phyloP scores from a whole-genome alignment of 2,329 filamentous ascomycete genomes.

The Cordyceps fumosorosea region DNA sequence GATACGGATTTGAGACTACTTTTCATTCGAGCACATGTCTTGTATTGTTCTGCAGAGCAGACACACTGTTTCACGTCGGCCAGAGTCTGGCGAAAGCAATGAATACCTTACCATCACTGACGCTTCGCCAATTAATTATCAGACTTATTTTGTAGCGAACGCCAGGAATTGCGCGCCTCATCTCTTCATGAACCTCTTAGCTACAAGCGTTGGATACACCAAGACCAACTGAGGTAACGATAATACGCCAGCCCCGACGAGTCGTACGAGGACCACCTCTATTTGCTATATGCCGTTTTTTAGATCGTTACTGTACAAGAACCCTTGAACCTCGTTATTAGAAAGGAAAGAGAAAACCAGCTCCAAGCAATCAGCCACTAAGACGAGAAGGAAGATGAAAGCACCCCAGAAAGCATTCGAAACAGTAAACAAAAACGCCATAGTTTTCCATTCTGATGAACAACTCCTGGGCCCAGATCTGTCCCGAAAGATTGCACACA shows the following conservation, averaged over 20 bases:
- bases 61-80: neutral
- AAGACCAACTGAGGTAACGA: neutral
- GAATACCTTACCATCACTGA: neutral
- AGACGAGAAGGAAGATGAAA: neutral
- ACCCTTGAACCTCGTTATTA: neutral
- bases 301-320: conserved; percentile 2
- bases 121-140: too few relatives aligned
- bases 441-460: neutral
- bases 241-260: neutral
- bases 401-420: neutral
- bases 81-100: neutral
- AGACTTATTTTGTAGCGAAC: too few relatives aligned
- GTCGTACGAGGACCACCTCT: neutral
- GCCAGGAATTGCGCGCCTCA: too few relatives aligned
- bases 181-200: too few relatives aligned
- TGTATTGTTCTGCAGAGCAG: neutral
- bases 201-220: too few relatives aligned
- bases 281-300: conserved; percentile 3
- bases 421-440: conserved; percentile 3
- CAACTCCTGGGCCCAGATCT: neutral
- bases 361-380: neutral
- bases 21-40: neutral
- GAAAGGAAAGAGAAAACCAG: neutral
- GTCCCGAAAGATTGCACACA: neutral
- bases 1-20: neutral